Evolutionary conservation across 441 rosid genomes (phyloP).

Genomic region (Heliophila coronopifolia): DNA sequence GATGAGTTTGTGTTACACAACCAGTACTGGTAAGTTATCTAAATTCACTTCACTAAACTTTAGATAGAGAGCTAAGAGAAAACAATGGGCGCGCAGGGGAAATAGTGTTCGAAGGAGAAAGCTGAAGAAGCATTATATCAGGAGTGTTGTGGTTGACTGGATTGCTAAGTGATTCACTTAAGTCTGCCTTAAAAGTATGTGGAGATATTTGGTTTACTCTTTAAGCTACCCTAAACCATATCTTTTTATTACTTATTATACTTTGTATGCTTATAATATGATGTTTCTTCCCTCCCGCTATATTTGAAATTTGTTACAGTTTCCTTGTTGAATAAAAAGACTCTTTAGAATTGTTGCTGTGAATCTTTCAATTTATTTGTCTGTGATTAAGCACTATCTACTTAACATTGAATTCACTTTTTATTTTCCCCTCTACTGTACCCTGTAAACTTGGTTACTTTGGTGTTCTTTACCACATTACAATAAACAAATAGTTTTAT

Average conservation of each 20-base stretch:
- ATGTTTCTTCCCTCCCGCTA: neutral
- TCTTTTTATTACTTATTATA: neutral
- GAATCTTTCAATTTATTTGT: too few species aligned
- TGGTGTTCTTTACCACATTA: too few species aligned
- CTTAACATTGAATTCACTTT: too few species aligned
- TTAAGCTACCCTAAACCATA: neutral
- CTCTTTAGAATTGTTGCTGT: too few species aligned
- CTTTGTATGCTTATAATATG: neutral
- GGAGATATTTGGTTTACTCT: neutral
- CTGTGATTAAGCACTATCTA: too few species aligned
- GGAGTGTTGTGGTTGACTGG: conserved; percentile 28
- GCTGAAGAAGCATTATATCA: conserved; percentile 54
- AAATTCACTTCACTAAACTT: neutral
- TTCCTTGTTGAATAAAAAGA: too few species aligned
- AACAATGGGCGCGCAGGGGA: conserved; percentile 50
- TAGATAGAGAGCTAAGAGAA: conserved; percentile 7
- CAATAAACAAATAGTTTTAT: too few species aligned
- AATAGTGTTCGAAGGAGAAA: conserved; percentile 57
- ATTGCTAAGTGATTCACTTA: conserved; percentile 17
- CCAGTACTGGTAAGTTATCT: conserved; percentile 52
- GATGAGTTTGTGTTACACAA: conserved; percentile 52
- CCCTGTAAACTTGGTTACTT: too few species aligned
- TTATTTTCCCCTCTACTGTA: too few species aligned
- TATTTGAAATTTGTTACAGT: too few species aligned
- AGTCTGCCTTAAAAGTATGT: neutral